Conservation (phyloP, 768 basidiomycete genomes). For the Cystoderma amianthinum region DNA sequence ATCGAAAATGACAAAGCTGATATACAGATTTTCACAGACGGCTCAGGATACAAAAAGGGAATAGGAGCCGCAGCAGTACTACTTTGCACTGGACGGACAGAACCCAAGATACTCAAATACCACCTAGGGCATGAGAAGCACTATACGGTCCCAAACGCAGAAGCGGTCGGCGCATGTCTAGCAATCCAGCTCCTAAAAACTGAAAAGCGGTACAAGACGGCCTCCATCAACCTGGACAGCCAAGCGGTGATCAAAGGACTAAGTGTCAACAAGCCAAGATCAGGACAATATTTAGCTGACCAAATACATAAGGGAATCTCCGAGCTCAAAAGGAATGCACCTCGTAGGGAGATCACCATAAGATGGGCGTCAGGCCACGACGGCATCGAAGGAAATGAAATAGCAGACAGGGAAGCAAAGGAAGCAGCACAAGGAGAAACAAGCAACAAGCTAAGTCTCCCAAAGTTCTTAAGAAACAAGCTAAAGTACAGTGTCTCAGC, state of each 20-base stretch:
- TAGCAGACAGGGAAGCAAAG: slow-evolving; percentile 8
- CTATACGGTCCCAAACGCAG: too few relatives aligned
- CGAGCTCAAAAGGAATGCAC: not conserved
- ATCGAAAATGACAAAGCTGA: slow-evolving; percentile 3
- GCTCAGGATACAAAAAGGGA: slow-evolving; percentile 12
- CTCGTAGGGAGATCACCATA: not conserved
- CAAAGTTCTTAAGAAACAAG: not conserved
- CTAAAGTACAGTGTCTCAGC: not conserved
- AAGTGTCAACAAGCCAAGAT: not conserved
- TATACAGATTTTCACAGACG: slow-evolving; percentile 11
- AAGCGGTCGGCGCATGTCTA: too few relatives aligned
- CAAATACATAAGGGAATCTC: not conserved
- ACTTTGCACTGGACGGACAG: not conserved
- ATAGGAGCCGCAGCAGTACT: slow-evolving; percentile 15
- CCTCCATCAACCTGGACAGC: not conserved
- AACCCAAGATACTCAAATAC: slow-evolving; percentile 1
- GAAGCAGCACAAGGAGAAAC: slow-evolving; percentile 4
- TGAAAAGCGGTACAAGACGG: not conserved
- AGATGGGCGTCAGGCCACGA: slow-evolving; percentile 8
- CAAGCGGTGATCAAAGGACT: not conserved
- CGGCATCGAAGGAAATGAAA: slow-evolving; percentile 7
- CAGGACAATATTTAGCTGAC: slow-evolving; percentile 4
- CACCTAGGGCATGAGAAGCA: slow-evolving; percentile 8
- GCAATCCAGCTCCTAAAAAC: slow-evolving; percentile 7
- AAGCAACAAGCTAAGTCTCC: not conserved